Percentiles rank a stretch among this genome's conserved stretches.
Evolutionary conservation across 116 monocot genomes (phyloP).

Genomic region (Posidonia oceanica): DNA sequence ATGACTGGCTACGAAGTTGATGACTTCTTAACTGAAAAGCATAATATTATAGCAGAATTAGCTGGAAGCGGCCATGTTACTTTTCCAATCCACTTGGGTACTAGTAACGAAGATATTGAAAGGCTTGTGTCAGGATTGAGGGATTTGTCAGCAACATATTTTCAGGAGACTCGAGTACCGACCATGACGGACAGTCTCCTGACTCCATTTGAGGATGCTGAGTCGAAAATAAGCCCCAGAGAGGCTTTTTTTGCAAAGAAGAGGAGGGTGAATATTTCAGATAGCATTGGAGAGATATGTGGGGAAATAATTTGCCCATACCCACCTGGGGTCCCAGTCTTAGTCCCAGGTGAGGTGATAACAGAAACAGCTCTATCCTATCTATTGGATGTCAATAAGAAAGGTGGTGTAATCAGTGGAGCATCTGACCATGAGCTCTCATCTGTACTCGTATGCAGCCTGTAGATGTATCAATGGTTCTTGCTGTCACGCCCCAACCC

Average conservation of each 20-base stretch:
- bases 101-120: constrained; percentile 30
- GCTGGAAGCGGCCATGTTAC: constrained; percentile 45
- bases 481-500: too few species aligned
- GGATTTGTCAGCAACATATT: constrained; percentile 28
- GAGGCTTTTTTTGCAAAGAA: constrained; percentile 77
- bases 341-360: constrained; percentile 72
- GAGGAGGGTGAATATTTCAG: constrained; percentile 29
- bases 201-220: constrained; percentile 21
- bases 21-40: constrained; percentile 31
- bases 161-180: constrained; percentile 1
- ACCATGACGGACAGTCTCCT: neutral
- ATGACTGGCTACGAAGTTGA: constrained; percentile 57
- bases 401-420: constrained; percentile 63
- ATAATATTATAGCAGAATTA: constrained; percentile 35
- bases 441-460: constrained; percentile 47
- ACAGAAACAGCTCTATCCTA: constrained; percentile 44
- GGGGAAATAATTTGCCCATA: constrained; percentile 74
- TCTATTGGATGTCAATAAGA: constrained; percentile 26
- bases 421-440: constrained; percentile 49
- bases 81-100: constrained; percentile 74
- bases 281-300: constrained; percentile 49
- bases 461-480: neutral
- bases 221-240: constrained; percentile 37
- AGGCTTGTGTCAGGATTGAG: constrained; percentile 32
- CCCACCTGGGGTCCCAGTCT: constrained; percentile 74